These are phyloP conservation scores for Rubroboletus satanas DNA, from an alignment of 768 basidiomycete genomes.

Conservation along the genomic window DNA sequence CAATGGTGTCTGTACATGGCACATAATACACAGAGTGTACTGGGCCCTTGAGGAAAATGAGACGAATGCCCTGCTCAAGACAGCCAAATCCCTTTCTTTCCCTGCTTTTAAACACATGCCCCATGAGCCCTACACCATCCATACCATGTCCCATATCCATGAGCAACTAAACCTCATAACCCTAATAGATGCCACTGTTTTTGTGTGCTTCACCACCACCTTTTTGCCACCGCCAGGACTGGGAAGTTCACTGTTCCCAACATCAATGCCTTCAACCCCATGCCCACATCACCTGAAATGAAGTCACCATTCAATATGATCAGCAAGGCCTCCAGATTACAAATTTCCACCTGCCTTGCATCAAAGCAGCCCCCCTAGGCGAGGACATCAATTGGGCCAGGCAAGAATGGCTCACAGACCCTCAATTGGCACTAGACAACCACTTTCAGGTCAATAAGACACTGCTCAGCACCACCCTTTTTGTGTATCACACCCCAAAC, in stretches of 20 bases:
- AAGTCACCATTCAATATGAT: too few species aligned
- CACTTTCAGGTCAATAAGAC: background rate
- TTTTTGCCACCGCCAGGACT: conserved; percentile 34
- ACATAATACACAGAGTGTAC: background rate
- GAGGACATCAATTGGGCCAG: background rate
- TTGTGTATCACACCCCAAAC: background rate
- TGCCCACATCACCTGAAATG: background rate
- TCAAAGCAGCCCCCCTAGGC: background rate
- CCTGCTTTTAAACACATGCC: background rate
- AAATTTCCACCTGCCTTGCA: background rate
- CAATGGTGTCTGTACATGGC: background rate
- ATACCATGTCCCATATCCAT: background rate
- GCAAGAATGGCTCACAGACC: background rate
- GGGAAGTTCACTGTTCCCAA: conserved; percentile 39
- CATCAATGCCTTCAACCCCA: background rate
- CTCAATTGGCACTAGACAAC: background rate
- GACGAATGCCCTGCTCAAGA: conserved; percentile 10
- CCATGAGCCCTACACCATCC: conserved; percentile 10
- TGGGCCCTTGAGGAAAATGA: background rate
- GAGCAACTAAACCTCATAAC: background rate
- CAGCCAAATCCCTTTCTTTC: conserved; percentile 7
- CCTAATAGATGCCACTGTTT: conserved; percentile 35
- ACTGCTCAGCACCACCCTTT: background rate
- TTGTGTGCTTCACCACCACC: conserved; percentile 36
- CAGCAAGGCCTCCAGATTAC: too few species aligned